phyloP scores from a whole-genome alignment of 2,329 filamentous ascomycete genomes.

The Bipolaris zeicola region DNA sequence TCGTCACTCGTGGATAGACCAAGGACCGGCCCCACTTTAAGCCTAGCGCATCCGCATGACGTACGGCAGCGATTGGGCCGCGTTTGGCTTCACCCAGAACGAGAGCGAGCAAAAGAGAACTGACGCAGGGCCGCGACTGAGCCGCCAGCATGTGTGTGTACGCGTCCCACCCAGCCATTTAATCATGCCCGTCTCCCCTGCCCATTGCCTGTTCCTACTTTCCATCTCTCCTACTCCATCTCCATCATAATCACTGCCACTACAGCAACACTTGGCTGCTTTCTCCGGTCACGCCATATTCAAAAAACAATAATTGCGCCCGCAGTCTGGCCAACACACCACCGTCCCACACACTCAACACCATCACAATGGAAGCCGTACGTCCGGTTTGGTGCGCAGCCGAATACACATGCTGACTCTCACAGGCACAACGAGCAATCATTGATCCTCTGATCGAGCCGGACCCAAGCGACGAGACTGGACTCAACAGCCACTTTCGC shows the following conservation, averaged over 20 bases:
- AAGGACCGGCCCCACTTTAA: slow-evolving; percentile 23
- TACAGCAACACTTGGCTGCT: no score
- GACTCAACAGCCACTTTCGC: slow-evolving; percentile 64
- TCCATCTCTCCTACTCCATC: not conserved
- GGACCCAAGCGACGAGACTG: slow-evolving; percentile 70
- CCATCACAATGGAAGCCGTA: slow-evolving; percentile 18
- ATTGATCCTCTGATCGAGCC: slow-evolving; percentile 72
- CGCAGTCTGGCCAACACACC: not conserved
- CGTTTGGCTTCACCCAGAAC: slow-evolving; percentile 13
- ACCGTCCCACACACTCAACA: slow-evolving; percentile 1
- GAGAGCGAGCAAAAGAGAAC: slow-evolving; percentile 4
- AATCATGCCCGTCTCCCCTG: slow-evolving; percentile 25
- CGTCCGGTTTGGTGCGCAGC: not conserved
- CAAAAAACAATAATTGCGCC: not conserved
- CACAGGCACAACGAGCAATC: slow-evolving; percentile 68
- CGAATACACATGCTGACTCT: slow-evolving; percentile 12
- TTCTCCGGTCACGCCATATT: no score
- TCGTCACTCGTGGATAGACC: slow-evolving; percentile 24
- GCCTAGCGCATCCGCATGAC: slow-evolving; percentile 36
- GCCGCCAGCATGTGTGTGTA: slow-evolving; percentile 24
- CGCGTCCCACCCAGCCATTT: slow-evolving; percentile 31
- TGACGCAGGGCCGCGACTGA: slow-evolving; percentile 26
- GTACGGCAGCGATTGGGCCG: slow-evolving; percentile 27
- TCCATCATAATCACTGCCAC: no score
- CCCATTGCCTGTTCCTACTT: slow-evolving; percentile 19